phyloP scores from a whole-genome alignment of 495 filamentous ascomycete genomes.

The Parathielavia hyrcaniae region DNA sequence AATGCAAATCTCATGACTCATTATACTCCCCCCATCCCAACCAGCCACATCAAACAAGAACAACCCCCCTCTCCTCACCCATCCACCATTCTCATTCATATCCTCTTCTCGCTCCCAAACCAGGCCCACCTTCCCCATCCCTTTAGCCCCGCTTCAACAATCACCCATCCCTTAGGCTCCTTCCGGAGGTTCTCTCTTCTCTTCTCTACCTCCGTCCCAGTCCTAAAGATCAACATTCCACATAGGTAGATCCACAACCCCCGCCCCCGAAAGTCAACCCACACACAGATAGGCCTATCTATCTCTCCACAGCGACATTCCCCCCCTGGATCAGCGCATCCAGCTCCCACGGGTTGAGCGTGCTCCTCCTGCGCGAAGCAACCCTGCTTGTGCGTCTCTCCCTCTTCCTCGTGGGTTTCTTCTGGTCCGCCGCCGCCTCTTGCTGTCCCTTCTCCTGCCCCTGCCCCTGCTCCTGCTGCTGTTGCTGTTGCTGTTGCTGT shows the following conservation, averaged over 20 bases:
- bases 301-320: conserved; percentile 3
- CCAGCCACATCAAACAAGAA: too few species aligned
- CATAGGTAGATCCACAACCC: neutral
- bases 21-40: too few species aligned
- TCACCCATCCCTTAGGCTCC: too few species aligned
- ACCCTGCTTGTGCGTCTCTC: conserved; percentile 27
- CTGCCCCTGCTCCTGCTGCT: neutral
- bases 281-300: neutral
- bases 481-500: neutral
- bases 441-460: conserved; percentile 10
- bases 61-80: too few species aligned
- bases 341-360: conserved; percentile 65
- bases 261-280: neutral
- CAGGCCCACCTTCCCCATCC: too few species aligned
- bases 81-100: too few species aligned
- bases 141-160: too few species aligned
- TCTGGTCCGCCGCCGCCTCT: neutral
- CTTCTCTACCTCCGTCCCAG: too few species aligned
- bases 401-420: conserved; percentile 3
- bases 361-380: conserved; percentile 57
- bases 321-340: conserved; percentile 41
- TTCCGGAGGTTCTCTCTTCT: too few species aligned
- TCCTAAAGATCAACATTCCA: neutral
- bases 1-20: too few species aligned
- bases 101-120: too few species aligned